phyloP scores from a whole-genome alignment of 1,284 basidiomycete genomes.

The Tremellales sp. region DNA sequence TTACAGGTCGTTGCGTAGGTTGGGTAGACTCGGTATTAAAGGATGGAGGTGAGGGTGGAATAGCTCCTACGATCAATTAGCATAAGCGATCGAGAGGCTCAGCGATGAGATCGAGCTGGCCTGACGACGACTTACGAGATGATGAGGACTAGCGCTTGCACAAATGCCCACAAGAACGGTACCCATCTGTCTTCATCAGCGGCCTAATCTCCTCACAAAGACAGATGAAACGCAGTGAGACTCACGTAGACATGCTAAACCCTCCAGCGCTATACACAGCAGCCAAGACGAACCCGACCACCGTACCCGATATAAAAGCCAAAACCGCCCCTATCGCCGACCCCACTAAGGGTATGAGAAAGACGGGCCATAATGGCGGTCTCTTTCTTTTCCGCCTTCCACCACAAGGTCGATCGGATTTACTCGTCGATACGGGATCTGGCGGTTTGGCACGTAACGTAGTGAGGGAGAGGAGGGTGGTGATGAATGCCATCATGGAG shows the following conservation, averaged over 20 bases:
- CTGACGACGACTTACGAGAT: slow-evolving; percentile 46
- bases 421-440: neutral
- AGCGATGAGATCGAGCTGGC: too few relatives aligned
- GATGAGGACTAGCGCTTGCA: slow-evolving; percentile 64
- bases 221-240: slow-evolving; percentile 13
- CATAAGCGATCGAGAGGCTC: too few relatives aligned
- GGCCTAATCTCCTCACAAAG: neutral
- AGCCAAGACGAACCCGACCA: slow-evolving; percentile 66
- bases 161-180: slow-evolving; percentile 68
- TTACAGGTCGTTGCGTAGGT: too few relatives aligned
- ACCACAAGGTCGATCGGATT: neutral
- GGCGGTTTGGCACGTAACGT: slow-evolving; percentile 44
- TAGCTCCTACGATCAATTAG: slow-evolving; percentile 34
- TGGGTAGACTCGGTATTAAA: too few relatives aligned
- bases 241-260: slow-evolving; percentile 76
- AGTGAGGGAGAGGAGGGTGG: slow-evolving; percentile 61
- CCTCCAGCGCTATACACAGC: slow-evolving; percentile 64
- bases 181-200: slow-evolving; percentile 62
- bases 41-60: slow-evolving; percentile 40
- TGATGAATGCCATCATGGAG: slow-evolving; percentile 64
- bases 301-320: slow-evolving; percentile 63
- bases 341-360: slow-evolving; percentile 31
- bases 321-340: slow-evolving; percentile 56
- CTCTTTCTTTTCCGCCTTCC: slow-evolving; percentile 1
- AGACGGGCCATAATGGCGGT: slow-evolving; percentile 37